Evolutionary conservation across 164 flowering plant species (phyloP), one percentile per base, ranked within the genome.

Genomic region (Platanus orientalis): DNA sequence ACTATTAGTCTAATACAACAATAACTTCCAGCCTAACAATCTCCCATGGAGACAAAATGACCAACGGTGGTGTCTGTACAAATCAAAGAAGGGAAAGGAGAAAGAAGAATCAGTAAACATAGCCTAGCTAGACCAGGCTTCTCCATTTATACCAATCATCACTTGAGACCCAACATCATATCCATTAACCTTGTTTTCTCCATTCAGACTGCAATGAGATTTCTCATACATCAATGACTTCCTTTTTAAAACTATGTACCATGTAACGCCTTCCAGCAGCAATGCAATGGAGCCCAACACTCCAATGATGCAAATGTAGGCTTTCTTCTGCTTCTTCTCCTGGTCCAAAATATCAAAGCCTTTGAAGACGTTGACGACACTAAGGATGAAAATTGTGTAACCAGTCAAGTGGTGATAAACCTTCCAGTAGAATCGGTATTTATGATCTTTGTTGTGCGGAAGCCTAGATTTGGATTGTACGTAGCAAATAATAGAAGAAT

Each of bases 381-480:
- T 79, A 27, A 88, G 74, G 50, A 75, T 53, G 36, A 90, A 79
- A 23, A 80, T 76, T 0, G 77, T 0, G 74, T 87, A 90, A 16
- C 96, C 96, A 1, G 74, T 48, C 0, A 67, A 12, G 36, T 79
- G 85, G 70, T 90, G 96, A 79, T 90, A 90, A 32, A 86, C 67
- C 71, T 83, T 87, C 96, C 96, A 90, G 72, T 81, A 90, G 16
- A 81, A 26, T 65, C 96, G 75, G 76, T 68, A 78, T 61, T 90
- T 90, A 87, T 90, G 88, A 62, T 90, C 92, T 65, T 76, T n/a
- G n/a, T n/a, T n/a, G n/a, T n/a, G n/a, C n/a, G n/a, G n/a, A n/a
- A n/a, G n/a, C n/a, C n/a, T n/a, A n/a, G n/a, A n/a, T n/a, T n/a
- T n/a, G n/a, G n/a, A n/a, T n/a, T n/a, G n/a, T n/a, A n/a, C n/a